A percentile compares a stretch with the other conserved stretches of the same genome.
These are phyloP conservation scores for Arbutus unedo DNA, from an alignment of 148 eudicot genomes.

Conservation along the genomic window DNA sequence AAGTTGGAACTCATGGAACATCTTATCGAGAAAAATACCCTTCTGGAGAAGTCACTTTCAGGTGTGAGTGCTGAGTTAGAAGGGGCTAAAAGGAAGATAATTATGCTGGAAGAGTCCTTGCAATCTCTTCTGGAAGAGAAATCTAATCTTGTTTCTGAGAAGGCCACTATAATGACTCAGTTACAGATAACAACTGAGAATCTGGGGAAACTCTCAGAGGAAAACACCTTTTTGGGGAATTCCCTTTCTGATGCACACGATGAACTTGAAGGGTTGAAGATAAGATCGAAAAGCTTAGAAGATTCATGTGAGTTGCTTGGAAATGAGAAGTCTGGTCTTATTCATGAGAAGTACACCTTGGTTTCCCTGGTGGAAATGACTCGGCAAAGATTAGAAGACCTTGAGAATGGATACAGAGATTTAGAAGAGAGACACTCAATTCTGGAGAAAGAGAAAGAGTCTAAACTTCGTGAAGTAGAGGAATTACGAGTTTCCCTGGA, in stretches of 20 bases:
- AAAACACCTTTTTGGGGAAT: constrained; percentile 65
- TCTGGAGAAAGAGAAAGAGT: constrained; percentile 61
- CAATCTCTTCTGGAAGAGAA: constrained; percentile 63
- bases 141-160: constrained; percentile 55
- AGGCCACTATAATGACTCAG: constrained; percentile 56
- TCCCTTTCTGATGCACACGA: constrained; percentile 70
- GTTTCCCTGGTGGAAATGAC: constrained; percentile 52
- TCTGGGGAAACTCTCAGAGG: constrained; percentile 65
- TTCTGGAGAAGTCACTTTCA: constrained; percentile 71
- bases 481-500: constrained; percentile 54
- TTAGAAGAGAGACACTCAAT: constrained; percentile 49
- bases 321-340: constrained; percentile 56
- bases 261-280: constrained; percentile 72
- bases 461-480: constrained; percentile 40
- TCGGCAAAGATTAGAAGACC: constrained; percentile 45
- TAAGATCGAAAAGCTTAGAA: constrained; percentile 62
- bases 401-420: constrained; percentile 48
- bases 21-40: constrained; percentile 70
- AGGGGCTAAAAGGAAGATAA: constrained; percentile 61
- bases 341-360: constrained; percentile 50
- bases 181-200: constrained; percentile 62
- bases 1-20: constrained; percentile 67
- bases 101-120: constrained; percentile 60
- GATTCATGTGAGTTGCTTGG: constrained; percentile 60
- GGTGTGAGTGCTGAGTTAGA: constrained; percentile 67